phyloP scores from a whole-genome alignment of 2,329 filamentous ascomycete genomes.

The Penicillium brasilianum region DNA sequence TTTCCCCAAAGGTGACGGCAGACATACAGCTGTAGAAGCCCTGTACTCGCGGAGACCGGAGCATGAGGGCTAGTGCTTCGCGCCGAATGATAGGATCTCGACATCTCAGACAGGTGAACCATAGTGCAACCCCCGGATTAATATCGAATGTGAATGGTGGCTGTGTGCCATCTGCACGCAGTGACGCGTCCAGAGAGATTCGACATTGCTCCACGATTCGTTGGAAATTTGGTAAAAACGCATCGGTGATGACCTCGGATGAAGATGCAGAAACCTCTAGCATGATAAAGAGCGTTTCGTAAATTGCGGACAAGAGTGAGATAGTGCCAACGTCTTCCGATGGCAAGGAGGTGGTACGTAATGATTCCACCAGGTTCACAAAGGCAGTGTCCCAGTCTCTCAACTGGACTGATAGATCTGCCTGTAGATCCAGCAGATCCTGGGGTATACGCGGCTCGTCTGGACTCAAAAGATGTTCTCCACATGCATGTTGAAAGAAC shows the following conservation, averaged over 20 bases:
- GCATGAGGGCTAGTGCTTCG: conserved; percentile 34
- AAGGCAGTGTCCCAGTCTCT: conserved; percentile 33
- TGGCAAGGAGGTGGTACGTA: conserved; percentile 12
- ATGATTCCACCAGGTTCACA: conserved; percentile 21
- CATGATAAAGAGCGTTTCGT: conserved; percentile 34
- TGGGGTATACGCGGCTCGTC: conserved; percentile 18
- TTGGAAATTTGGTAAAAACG: conserved; percentile 32
- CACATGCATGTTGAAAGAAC: conserved; percentile 30
- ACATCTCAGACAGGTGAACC: conserved; percentile 39
- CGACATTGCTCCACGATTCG: conserved; percentile 34
- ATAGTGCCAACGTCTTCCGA: conserved; percentile 23
- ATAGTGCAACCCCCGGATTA: conserved; percentile 37
- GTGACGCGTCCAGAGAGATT: conserved; percentile 28
- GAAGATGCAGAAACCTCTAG: conserved; percentile 29
- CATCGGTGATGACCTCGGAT: conserved; percentile 29
- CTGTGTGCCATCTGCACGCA: conserved; percentile 31
- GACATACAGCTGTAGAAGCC: conserved; percentile 34
- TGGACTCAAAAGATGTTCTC: conserved; percentile 21
- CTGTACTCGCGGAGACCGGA: conserved; percentile 32
- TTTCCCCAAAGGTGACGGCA: conserved; percentile 26
- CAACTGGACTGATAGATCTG: conserved; percentile 23
- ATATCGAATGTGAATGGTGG: conserved; percentile 42
- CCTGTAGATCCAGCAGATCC: conserved; percentile 24
- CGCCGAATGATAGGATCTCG: conserved; percentile 40
- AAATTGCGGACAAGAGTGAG: conserved; percentile 31